phyloP scores from a whole-genome alignment of 2,329 filamentous ascomycete genomes.

The Xylariaceae sp. region DNA sequence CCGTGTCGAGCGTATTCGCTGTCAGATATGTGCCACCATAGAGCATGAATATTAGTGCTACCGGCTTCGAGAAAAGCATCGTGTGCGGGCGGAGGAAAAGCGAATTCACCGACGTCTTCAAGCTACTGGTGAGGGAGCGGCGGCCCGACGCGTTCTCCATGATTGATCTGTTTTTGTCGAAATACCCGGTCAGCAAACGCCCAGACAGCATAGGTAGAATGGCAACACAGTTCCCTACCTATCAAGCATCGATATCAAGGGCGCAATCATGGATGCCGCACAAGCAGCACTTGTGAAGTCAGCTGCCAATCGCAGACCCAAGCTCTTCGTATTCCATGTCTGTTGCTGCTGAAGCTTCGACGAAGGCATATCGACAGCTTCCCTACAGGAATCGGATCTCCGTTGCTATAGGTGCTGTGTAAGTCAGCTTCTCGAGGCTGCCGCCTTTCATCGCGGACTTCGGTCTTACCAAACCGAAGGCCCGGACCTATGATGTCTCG shows the following conservation, averaged over 20 bases:
- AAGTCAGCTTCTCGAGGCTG: slow-evolving; percentile 11
- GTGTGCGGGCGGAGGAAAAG: slow-evolving; percentile 63
- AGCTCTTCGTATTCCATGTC: slow-evolving; percentile 75
- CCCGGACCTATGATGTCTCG: background rate
- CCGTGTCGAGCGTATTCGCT: slow-evolving; percentile 85
- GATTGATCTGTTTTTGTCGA: slow-evolving; percentile 58
- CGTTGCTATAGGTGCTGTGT: slow-evolving; percentile 6
- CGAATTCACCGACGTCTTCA: slow-evolving; percentile 59
- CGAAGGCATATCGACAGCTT: slow-evolving; percentile 23
- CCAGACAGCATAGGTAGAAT: background rate
- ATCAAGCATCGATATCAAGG: slow-evolving; percentile 86
- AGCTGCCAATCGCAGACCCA: slow-evolving; percentile 66
- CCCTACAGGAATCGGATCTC: slow-evolving; percentile 13
- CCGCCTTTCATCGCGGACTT: slow-evolving; percentile 24
- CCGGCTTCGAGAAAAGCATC: slow-evolving; percentile 66
- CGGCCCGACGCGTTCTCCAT: slow-evolving; percentile 81
- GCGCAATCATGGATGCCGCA: slow-evolving; percentile 77
- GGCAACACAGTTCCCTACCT: slow-evolving; percentile 52
- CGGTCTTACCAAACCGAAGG: background rate
- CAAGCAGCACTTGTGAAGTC: slow-evolving; percentile 71
- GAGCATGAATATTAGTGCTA: slow-evolving; percentile 70
- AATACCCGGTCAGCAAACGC: slow-evolving; percentile 5
- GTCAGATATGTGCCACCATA: slow-evolving; percentile 91
- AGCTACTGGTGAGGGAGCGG: slow-evolving; percentile 59
- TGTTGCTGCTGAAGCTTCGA: slow-evolving; percentile 25